These are phyloP conservation scores for Tolypocladium amazonense DNA, from an alignment of 2,329 filamentous ascomycete genomes.

Conservation along the genomic window DNA sequence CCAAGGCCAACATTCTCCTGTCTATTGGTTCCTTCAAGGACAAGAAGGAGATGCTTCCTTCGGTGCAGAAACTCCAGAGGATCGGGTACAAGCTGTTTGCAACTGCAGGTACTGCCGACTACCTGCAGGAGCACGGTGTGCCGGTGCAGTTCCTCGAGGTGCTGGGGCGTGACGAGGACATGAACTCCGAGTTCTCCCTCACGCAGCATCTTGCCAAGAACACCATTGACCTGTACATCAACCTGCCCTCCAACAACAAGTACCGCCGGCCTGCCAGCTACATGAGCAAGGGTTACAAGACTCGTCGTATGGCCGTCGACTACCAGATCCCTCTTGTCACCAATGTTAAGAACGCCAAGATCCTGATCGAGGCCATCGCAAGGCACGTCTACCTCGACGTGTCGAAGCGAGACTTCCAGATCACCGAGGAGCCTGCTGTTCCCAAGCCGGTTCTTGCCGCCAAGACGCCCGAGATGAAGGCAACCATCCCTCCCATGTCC, in stretches of 20 bases:
- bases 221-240: constrained; percentile 97
- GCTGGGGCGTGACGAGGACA: constrained; percentile 67
- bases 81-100: constrained; percentile 94
- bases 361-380: constrained; percentile 86
- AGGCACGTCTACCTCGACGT: constrained; percentile 81
- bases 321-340: constrained; percentile 94
- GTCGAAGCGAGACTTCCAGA: constrained; percentile 78
- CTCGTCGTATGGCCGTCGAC: constrained; percentile 94
- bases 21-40: constrained; percentile 98
- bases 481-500: constrained; percentile 27
- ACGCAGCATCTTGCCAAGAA: constrained; percentile 96
- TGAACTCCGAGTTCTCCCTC: constrained; percentile 92
- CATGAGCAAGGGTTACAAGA: constrained; percentile 96
- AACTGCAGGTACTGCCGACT: constrained; percentile 93
- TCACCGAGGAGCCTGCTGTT: constrained; percentile 71
- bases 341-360: constrained; percentile 98
- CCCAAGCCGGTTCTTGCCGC: constrained; percentile 48
- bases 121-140: constrained; percentile 84
- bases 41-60: constrained; percentile 93
- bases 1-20: constrained; percentile 87
- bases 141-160: constrained; percentile 90
- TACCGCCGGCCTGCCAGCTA: constrained; percentile 96
- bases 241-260: constrained; percentile 95
- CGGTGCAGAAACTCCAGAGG: constrained; percentile 78
- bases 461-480: constrained; percentile 48